Evolutionary conservation across 139 green algal species (phyloP), one percentile per base, ranked within the genome.

Genomic region (Medakamo hakoo): DNA sequence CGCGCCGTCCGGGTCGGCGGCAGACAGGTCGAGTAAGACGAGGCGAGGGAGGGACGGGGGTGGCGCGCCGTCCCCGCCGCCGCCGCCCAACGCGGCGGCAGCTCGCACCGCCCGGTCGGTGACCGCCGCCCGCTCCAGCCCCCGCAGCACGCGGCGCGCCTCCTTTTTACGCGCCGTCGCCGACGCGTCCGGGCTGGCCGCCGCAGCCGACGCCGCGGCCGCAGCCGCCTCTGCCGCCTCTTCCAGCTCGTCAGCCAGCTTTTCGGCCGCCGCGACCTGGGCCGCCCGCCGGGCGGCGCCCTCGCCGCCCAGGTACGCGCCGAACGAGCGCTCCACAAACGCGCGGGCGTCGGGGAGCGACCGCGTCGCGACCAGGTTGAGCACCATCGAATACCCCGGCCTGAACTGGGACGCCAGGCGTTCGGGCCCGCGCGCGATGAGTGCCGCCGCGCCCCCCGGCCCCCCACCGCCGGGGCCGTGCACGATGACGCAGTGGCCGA

Each of bases 361-460:
- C 61, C 85, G 85, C 19, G 73, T 81, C 52, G 69, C 76, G 25
- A 94, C 78, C 73, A 95, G 71, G 77, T 93, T 95, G 62, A 95
- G 80, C 65, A 88, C 86, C 75, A 94, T 82, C 55, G 77, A 75
- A 67, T 93, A 95, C 49, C 71, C 78, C 2, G 80, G 75, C 49
- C 58, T 68, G 65, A 95, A 95, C 67, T 84, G 80, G 5, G 66
- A 77, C 26, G 62, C 49, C 64, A 95, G 74, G 2, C 79, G 70
- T 77, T 95, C 88, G 16, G 88, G 84, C 2, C 87, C 88, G 18
- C 40, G 40, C 9, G 9, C 16, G 40, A 52, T 9, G 16, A 52
- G 40, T 52, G 58, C 18, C 14, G 32, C 58, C 1, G 23, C 21
- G 25, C 14, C n/a, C 1, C 49, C 2, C 65, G 30, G 49, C 78